Percentiles rank a stretch among this genome's conserved stretches.
phyloP scores from a whole-genome alignment of 345 rosid genomes.

The Nephelium lappaceum region DNA sequence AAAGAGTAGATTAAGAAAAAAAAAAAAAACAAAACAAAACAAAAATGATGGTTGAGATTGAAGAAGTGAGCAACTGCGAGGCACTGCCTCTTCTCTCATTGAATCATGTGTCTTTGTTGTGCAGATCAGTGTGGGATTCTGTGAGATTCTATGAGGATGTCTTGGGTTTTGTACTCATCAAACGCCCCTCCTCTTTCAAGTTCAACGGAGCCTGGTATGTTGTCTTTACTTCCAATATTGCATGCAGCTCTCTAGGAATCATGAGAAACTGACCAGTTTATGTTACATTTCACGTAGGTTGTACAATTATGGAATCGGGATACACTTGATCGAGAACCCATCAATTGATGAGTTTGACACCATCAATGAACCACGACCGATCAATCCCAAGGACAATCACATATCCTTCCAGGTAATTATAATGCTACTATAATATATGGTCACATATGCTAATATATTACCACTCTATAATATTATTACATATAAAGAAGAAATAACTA shows the following conservation, averaged over 20 bases:
- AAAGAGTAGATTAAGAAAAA: not conserved
- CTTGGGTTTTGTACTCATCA: constrained; percentile 55
- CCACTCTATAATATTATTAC: too few species aligned
- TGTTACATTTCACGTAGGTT: constrained; percentile 34
- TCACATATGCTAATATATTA: too few species aligned
- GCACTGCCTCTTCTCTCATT: constrained; percentile 55
- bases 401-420: constrained; percentile 53
- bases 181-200: constrained; percentile 67
- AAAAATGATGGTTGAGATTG: constrained; percentile 27
- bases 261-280: not conserved
- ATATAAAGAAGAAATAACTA: too few species aligned
- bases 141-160: constrained; percentile 48
- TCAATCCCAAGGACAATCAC: constrained; percentile 66
- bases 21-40: too few species aligned
- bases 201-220: constrained; percentile 60
- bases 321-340: constrained; percentile 63
- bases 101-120: constrained; percentile 54
- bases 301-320: constrained; percentile 60
- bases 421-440: too few species aligned
- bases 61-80: constrained; percentile 34
- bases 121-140: constrained; percentile 55
- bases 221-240: too few species aligned
- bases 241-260: too few species aligned
- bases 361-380: constrained; percentile 39
- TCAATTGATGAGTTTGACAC: constrained; percentile 43